Evolutionary conservation across 2,329 filamentous ascomycete genomes (phyloP), one percentile per base, ranked within the genome.

Genomic region (Incumbomyces lentus): DNA sequence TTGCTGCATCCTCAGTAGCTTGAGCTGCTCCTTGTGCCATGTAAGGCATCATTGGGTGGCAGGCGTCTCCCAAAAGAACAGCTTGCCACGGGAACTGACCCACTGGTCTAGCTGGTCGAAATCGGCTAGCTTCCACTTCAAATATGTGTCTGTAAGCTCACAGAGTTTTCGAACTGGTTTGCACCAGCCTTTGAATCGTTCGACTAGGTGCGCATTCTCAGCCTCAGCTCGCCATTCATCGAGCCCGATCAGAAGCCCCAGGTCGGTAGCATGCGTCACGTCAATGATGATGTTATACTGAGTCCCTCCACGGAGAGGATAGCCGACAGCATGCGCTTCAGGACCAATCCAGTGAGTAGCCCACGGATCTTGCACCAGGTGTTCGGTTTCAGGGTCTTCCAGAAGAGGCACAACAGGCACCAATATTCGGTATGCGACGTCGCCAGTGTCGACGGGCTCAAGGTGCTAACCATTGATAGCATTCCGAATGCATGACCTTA

Each of bases 201-300:
- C 44, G 11, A 59, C 51, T 2, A 61, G 46, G 37, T 62, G 56
- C 2, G 36, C 41, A 36, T 59, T 61, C 45, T 54, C 52, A 10
- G 56, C 51, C 37, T 59, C 54, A 8, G 50, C 53, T 30, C 55
- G 58, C 59, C 59, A 61, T 19, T 59, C 55, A n/a, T 58, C 54
- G 30, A 59, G 34, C 7, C 44, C 51, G 22, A 57, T 40, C 5
- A 51, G 51, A 17, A 18, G 30, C 4, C 51, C 51, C 3, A 50
- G 29, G 32, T 56, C 53, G 10, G 52, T 58, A 14, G 35, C n/a
- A 42, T 57, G 54, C 1, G 55, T 58, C 19, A 55, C 50, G 44
- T 56, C 54, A 26, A 62, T 59, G 47, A 61, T 60, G 48, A 62
- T 60, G 50, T 62, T 63, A 51, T 59, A 62, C 12, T 60, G 48